A percentile compares a stretch with the other conserved stretches of the same genome.
phyloP scores from a whole-genome alignment of 495 filamentous ascomycete genomes.

The Xylaria flabelliformis region DNA sequence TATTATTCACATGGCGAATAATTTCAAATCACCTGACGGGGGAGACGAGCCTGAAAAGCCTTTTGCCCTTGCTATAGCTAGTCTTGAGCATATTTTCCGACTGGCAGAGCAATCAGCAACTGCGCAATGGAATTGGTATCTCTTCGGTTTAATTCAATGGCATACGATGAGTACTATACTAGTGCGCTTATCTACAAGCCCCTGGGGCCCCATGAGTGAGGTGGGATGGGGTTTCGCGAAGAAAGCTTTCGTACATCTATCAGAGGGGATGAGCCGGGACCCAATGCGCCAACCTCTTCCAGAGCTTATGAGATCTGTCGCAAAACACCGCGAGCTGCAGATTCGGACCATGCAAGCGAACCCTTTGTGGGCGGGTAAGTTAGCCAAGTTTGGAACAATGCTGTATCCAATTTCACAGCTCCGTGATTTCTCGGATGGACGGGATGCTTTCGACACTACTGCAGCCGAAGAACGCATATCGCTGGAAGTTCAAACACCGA shows the following conservation, averaged over 20 bases:
- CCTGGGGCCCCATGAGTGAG: constrained; percentile 22
- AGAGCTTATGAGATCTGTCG: constrained; percentile 12
- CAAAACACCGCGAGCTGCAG: constrained; percentile 14
- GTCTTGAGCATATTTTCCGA: constrained; percentile 17
- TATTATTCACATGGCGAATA: constrained; percentile 10
- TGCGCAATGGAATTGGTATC: constrained; percentile 8
- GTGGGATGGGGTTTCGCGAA: constrained; percentile 14
- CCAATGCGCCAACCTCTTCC: constrained; percentile 26
- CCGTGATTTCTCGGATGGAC: constrained; percentile 11
- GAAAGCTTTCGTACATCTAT: constrained; percentile 18
- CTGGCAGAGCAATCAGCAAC: constrained; percentile 1
- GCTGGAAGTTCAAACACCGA: background rate
- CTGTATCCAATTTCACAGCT: background rate
- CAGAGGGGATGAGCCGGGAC: constrained; percentile 7
- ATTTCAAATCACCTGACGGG: constrained; percentile 12
- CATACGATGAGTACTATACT: constrained; percentile 15
- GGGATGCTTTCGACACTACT: constrained; percentile 5
- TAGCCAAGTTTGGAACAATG: background rate
- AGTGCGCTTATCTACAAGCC: constrained; percentile 9
- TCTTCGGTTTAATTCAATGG: background rate
- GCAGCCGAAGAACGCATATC: background rate
- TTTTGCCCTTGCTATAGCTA: constrained; percentile 10
- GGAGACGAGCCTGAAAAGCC: background rate
- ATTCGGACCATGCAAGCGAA: background rate
- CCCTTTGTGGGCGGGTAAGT: background rate